These are phyloP conservation scores for Monoraphidium neglectum DNA, from an alignment of 139 green algal genomes.

Conservation along the genomic window DNA sequence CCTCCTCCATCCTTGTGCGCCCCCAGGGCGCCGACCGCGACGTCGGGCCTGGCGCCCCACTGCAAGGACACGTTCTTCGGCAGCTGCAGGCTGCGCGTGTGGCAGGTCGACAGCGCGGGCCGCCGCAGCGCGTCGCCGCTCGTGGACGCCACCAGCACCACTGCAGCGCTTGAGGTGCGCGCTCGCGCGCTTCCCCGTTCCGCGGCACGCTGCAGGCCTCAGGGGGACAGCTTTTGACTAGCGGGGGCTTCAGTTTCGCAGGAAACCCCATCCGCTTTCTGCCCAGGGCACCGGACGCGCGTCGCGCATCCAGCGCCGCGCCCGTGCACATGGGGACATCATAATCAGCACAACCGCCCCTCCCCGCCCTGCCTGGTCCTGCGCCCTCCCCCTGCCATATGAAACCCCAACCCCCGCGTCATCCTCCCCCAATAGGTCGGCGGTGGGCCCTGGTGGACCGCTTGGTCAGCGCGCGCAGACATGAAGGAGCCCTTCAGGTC, in stretches of 20 bases:
- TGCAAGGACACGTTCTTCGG: constrained; percentile 90
- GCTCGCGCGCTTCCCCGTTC: not conserved
- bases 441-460: constrained; percentile 89
- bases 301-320: no score
- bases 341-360: not conserved
- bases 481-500: constrained; percentile 84
- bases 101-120: constrained; percentile 45
- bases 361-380: not conserved
- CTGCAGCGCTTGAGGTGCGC: constrained; percentile 79
- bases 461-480: constrained; percentile 72
- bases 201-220: not conserved
- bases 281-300: no score
- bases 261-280: no score
- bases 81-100: constrained; percentile 61
- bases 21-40: constrained; percentile 11
- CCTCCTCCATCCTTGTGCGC: not conserved
- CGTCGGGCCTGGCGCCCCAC: constrained; percentile 19
- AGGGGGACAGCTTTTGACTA: not conserved
- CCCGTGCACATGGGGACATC: no score
- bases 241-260: no score
- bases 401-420: not conserved
- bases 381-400: not conserved
- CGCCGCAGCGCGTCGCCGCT: constrained; percentile 33
- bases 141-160: constrained; percentile 68
- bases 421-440: no score